Evolutionary conservation across 129 eudicot species (phyloP).

Genomic region (Chrysanthemum makinoi): DNA sequence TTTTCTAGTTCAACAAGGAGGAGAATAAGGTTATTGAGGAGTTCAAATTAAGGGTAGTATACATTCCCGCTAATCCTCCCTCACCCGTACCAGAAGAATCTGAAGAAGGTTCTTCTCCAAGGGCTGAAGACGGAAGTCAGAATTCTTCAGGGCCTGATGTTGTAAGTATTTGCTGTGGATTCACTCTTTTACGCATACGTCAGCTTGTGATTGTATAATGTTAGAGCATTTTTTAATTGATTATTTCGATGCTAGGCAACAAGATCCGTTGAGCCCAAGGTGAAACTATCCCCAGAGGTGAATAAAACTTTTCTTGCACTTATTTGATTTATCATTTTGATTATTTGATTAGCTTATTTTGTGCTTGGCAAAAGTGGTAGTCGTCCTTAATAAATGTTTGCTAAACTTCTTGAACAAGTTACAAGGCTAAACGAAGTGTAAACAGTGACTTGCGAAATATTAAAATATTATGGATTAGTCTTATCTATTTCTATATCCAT

Average conservation of each 20-base stretch:
- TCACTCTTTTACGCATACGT: background rate
- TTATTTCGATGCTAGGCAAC: slow-evolving; percentile 45
- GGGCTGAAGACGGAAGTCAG: slow-evolving; percentile 58
- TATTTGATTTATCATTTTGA: slow-evolving; percentile 2
- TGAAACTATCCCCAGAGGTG: slow-evolving; percentile 62
- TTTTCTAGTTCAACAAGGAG: slow-evolving; percentile 63
- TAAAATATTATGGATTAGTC: too few species aligned
- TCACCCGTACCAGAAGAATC: slow-evolving; percentile 98
- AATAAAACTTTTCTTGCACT: slow-evolving; percentile 16
- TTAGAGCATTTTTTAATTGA: slow-evolving; percentile 1
- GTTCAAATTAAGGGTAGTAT: slow-evolving; percentile 76
- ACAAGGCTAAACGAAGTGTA: background rate
- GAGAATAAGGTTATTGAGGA: slow-evolving; percentile 79
- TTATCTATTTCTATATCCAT: too few species aligned
- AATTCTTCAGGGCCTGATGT: slow-evolving; percentile 53
- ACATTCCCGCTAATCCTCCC: slow-evolving; percentile 90
- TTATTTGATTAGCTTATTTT: background rate
- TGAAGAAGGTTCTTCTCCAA: slow-evolving; percentile 84
- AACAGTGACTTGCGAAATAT: background rate
- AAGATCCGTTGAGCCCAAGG: slow-evolving; percentile 46
- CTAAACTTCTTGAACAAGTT: background rate
- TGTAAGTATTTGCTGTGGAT: slow-evolving; percentile 43
- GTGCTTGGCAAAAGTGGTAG: background rate
- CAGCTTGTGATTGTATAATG: background rate
- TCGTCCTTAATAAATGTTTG: too few species aligned